Base-by-base conservation (phyloP, 306 rosid genomes). In the Glycine tomentella region DNA sequence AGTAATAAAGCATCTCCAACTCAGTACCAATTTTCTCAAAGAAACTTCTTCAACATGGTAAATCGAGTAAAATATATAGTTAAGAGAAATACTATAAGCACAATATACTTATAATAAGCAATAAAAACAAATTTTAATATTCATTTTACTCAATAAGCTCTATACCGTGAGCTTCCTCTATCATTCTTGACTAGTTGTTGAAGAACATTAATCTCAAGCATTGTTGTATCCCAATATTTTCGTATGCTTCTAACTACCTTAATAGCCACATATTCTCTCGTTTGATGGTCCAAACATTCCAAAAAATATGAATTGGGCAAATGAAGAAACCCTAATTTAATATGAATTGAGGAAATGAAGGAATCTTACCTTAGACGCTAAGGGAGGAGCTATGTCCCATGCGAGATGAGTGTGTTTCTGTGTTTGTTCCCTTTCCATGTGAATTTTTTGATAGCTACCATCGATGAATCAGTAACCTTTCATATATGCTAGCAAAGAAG, bases 241-340 rank as follows among this genome's bases (percentile, higher is more conserved):
- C n/a, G n/a, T n/a, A n/a, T n/a, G n/a, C n/a, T n/a, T n/a, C n/a
- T n/a, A n/a, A n/a, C n/a, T 4, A 92, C 94, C 88, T 94, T 94
- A 86, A 94, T 87, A 50, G 98, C 98, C 79, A 94, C 98, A 67
- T 91, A 91, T n/a, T 94, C 93, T 77, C 88, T 88, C 4, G 89
- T 76, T 88, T 91, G 89, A 45, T 97, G 97, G 79, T 94, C 98
- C 98, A 97, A 94, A 89, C 98, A 94, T 87, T 94, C 97, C 98
- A 94, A 87, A 88, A 94, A 62, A 69, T 1, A 13, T 9, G 2
- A 82, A 86, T 77, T 49, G 77, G 52, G n/a, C n/a, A n/a, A n/a
- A n/a, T n/a, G n/a, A n/a, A n/a, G n/a, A n/a, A n/a, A n/a, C n/a
- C n/a, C n/a, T n/a, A n/a, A n/a, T n/a, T n/a, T n/a, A n/a, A n/a